A percentile compares a stretch with the other conserved stretches of the same genome.
These are phyloP conservation scores for Hibiscus tridactylites DNA, from an alignment of 345 rosid species.

Conservation along the genomic window DNA sequence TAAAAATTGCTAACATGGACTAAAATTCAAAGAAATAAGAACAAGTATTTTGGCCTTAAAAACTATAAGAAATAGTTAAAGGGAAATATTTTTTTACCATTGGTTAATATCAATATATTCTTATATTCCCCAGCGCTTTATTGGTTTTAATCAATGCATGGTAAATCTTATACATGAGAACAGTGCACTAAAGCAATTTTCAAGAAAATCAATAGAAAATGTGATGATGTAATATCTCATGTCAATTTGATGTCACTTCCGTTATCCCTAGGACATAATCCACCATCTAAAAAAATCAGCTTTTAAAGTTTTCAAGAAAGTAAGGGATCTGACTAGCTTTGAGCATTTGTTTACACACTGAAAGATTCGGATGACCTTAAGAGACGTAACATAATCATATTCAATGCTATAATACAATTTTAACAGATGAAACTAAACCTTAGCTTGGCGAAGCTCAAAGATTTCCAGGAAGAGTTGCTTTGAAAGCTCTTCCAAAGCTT, in stretches of 20 bases:
- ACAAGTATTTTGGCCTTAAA: neutral
- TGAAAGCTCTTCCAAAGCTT: constrained; percentile 87
- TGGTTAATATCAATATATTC: neutral
- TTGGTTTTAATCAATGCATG: neutral
- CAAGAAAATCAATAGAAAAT: neutral
- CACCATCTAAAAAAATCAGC: neutral
- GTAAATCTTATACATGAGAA: too few relatives aligned
- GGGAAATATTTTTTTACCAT: neutral
- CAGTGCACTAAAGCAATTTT: neutral
- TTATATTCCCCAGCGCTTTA: too few relatives aligned
- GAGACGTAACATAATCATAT: neutral
- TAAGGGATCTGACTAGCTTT: neutral
- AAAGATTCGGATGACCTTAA: neutral
- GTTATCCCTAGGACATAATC: neutral
- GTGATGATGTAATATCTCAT: neutral
- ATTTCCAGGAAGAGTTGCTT: constrained; percentile 97
- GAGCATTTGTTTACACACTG: neutral
- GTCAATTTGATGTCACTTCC: neutral
- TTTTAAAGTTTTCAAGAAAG: neutral
- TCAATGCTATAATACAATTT: neutral
- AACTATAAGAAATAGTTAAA: neutral
- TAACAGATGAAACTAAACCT: constrained; percentile 35
- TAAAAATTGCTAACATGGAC: neutral
- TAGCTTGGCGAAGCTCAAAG: constrained; percentile 96
- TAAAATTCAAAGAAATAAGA: neutral